Conservation (phyloP, 495 filamentous ascomycete genomes). For the Penicillium canariense region DNA sequence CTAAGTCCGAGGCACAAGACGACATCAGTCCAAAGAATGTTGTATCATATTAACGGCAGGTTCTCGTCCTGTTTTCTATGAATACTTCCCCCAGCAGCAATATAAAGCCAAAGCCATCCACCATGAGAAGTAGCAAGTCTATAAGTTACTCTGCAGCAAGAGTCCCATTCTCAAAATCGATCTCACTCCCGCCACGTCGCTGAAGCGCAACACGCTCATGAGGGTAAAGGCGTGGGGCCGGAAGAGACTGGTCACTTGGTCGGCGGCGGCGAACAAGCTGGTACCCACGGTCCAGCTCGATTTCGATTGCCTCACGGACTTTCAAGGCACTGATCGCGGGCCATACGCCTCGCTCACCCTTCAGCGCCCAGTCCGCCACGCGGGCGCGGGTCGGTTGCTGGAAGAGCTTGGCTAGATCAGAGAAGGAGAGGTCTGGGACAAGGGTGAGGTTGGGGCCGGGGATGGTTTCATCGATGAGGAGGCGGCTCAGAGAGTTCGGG, state of each 20-base stretch:
- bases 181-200: conserved; percentile 24
- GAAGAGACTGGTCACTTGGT: conserved; percentile 33
- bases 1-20: too few species aligned
- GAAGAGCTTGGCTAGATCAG: conserved; percentile 72
- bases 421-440: conserved; percentile 70
- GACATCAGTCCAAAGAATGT: too few species aligned
- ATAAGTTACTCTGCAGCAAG: too few species aligned
- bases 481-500: conserved; percentile 64
- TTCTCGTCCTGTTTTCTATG: neutral
- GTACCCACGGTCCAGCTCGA: conserved; percentile 80
- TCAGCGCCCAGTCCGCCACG: conserved; percentile 79
- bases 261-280: conserved; percentile 67
- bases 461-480: conserved; percentile 84
- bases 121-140: too few species aligned
- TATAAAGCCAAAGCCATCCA: too few species aligned
- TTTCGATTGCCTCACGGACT: conserved; percentile 82
- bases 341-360: conserved; percentile 88
- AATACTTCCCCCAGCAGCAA: neutral
- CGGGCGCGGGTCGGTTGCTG: conserved; percentile 74
- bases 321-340: conserved; percentile 82
- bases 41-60: too few species aligned
- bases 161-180: conserved; percentile 27
- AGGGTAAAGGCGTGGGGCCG: conserved; percentile 16
- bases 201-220: conserved; percentile 33
- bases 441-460: conserved; percentile 79